Conservation (phyloP, 805 yeast genomes). For the Sugiyamaella smithiae region DNA sequence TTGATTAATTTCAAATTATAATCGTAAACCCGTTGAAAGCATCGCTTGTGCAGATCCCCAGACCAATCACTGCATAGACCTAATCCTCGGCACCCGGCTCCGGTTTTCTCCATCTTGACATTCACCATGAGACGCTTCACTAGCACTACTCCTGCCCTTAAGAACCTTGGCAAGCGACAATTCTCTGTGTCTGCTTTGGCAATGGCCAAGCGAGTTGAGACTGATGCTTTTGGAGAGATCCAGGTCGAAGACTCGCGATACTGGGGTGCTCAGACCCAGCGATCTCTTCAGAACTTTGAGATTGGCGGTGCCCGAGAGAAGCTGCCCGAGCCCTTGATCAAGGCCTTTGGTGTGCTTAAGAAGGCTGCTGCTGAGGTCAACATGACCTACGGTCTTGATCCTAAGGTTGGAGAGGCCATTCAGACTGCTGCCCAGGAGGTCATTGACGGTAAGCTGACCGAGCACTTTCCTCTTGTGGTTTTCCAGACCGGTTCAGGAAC, state of each 20-base stretch:
- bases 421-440: conserved; percentile 95
- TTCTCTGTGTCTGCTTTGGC: conserved; percentile 13
- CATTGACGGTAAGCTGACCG: conserved; percentile 82
- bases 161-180: not conserved
- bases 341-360: conserved; percentile 90
- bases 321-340: conserved; percentile 87
- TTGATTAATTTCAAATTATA: too few relatives aligned
- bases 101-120: conserved; percentile 1
- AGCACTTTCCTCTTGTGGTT: conserved; percentile 96
- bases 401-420: conserved; percentile 79
- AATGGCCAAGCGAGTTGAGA: conserved; percentile 60
- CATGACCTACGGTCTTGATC: conserved; percentile 79
- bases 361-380: conserved; percentile 94
- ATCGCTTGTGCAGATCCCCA: not conserved
- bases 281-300: conserved; percentile 90
- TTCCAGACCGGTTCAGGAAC: conserved; percentile 99
- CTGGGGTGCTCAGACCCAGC: conserved; percentile 97
- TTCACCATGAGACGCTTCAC: conserved; percentile 13
- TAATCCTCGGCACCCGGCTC: conserved; percentile 4
- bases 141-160: not conserved
- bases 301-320: conserved; percentile 90
- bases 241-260: conserved; percentile 83
- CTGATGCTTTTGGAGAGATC: conserved; percentile 96
- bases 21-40: too few relatives aligned
- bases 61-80: conserved; percentile 3